These are phyloP conservation scores for Lachnellula cervina DNA, from an alignment of 2,329 filamentous ascomycete species.

Conservation along the genomic window DNA sequence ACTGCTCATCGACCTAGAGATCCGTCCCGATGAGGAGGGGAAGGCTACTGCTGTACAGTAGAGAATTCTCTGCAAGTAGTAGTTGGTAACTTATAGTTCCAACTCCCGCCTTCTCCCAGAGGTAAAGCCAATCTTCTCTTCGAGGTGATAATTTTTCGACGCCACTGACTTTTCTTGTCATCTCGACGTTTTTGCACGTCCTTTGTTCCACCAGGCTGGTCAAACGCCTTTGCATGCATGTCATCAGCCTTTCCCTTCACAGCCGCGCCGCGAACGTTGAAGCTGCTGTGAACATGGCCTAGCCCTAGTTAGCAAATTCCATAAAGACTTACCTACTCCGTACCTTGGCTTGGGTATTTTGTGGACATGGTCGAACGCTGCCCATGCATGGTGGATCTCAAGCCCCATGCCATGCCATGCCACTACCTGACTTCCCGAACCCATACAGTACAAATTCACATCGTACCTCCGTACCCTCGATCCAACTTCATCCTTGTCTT, in stretches of 20 bases:
- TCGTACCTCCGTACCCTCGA: background rate
- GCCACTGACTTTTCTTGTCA: background rate
- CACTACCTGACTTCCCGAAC: background rate
- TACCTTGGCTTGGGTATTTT: too few relatives aligned
- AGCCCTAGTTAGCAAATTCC: background rate
- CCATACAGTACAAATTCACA: background rate
- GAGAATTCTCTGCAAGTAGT: background rate
- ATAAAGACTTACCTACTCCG: too few relatives aligned
- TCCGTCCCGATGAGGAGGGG: background rate
- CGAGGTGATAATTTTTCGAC: background rate
- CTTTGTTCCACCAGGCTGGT: background rate
- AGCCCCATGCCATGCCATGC: too few relatives aligned
- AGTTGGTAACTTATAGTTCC: background rate
- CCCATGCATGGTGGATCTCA: too few relatives aligned
- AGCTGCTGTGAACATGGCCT: background rate
- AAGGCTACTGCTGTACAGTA: background rate
- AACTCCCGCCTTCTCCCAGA: background rate
- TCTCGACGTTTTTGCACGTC: background rate
- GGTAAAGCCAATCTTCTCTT: too few relatives aligned
- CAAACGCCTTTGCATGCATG: background rate
- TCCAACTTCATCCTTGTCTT: background rate
- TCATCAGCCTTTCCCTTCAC: background rate
- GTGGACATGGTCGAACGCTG: too few relatives aligned
- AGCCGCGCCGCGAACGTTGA: too few relatives aligned
- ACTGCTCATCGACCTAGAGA: background rate